phyloP scores from a whole-genome alignment of 23 red algal genomes.

The Gracilaria vermiculophylla region DNA sequence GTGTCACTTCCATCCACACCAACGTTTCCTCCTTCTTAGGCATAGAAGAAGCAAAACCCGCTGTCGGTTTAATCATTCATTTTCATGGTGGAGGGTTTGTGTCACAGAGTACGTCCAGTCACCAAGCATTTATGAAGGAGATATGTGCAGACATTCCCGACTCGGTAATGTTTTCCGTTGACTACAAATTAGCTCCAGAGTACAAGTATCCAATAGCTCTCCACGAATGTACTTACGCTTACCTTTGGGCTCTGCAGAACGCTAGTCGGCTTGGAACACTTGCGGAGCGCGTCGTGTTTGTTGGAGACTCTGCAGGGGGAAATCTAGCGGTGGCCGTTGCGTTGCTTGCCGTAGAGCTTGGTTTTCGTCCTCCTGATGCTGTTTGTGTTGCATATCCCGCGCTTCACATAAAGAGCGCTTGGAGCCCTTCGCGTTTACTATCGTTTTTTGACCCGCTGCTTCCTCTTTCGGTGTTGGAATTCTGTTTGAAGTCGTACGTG shows the following conservation, averaged over 20 bases:
- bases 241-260: constrained; percentile 78
- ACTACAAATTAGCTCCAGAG: constrained; percentile 94
- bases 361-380: constrained; percentile 79
- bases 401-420: constrained; percentile 70
- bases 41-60: constrained; percentile 27
- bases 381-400: constrained; percentile 91
- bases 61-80: constrained; percentile 75
- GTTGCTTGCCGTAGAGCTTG: constrained; percentile 42
- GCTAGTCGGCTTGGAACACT: constrained; percentile 44
- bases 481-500: constrained; percentile 84
- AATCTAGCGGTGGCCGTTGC: constrained; percentile 84
- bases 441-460: constrained; percentile 93
- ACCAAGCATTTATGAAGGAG: constrained; percentile 76
- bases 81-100: constrained; percentile 99
- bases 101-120: constrained; percentile 82
- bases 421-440: constrained; percentile 90
- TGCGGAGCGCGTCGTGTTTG: constrained; percentile 77
- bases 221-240: constrained; percentile 71
- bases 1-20: constrained; percentile 37
- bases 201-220: constrained; percentile 74
- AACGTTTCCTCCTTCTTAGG: constrained; percentile 53
- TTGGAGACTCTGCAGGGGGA: constrained; percentile 91
- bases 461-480: constrained; percentile 73
- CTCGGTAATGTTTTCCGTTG: constrained; percentile 89
- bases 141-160: constrained; percentile 75